phyloP scores from a whole-genome alignment of 768 basidiomycete genomes.

The Pleurotus djamor region DNA sequence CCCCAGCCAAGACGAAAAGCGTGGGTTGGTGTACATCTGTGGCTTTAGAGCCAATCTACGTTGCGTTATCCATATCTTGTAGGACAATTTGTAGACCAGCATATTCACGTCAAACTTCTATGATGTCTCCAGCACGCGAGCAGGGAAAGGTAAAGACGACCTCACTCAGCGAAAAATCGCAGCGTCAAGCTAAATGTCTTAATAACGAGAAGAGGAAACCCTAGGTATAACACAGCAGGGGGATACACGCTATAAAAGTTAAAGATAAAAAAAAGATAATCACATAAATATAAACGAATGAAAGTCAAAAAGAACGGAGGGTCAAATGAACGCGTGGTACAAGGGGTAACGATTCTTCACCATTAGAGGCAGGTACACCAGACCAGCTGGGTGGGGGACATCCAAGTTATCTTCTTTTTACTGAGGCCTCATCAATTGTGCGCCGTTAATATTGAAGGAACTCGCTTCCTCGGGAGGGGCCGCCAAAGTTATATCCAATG shows the following conservation, averaged over 20 bases:
- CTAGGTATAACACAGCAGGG: background rate
- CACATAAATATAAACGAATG: background rate
- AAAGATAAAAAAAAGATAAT: background rate
- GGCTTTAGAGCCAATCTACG: no score
- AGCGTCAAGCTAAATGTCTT: no score
- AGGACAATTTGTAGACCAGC: no score
- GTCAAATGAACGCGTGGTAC: no score
- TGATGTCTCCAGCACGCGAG: no score
- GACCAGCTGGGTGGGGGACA: background rate
- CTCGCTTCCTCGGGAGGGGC: constrained; percentile 23
- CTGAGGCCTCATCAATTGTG: constrained; percentile 10
- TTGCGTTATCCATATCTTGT: no score
- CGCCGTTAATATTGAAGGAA: constrained; percentile 34
- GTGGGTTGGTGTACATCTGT: background rate
- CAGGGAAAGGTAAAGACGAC: no score
- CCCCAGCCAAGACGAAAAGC: no score
- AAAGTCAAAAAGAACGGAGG: background rate
- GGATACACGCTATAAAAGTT: background rate
- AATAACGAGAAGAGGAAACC: no score
- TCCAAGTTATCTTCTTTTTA: background rate
- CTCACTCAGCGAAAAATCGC: no score
- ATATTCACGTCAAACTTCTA: no score
- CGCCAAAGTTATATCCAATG: constrained; percentile 1
- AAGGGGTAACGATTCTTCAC: background rate
- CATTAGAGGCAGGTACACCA: background rate